Percentiles rank a stretch among this genome's conserved stretches.
Conservation (phyloP, 106 monocot species). For the Dactylorhiza incarnata region DNA sequence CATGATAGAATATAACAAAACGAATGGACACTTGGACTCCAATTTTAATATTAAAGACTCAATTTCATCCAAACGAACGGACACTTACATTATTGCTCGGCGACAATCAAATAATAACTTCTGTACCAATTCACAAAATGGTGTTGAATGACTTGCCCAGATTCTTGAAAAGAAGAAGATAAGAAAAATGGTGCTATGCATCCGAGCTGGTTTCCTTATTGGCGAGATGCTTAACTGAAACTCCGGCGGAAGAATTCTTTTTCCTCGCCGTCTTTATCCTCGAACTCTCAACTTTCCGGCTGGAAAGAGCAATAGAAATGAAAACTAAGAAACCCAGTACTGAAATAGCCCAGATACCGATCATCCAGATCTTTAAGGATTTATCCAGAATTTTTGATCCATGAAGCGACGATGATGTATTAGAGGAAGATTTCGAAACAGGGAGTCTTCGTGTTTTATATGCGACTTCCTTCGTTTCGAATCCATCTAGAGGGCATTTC, state of each 20-base stretch:
- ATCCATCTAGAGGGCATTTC: conserved; percentile 24
- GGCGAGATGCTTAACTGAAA: conserved; percentile 6
- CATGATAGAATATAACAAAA: too few relatives aligned
- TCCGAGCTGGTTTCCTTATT: conserved; percentile 20
- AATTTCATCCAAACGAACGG: too few relatives aligned
- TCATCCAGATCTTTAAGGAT: conserved; percentile 45
- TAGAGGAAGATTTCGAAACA: conserved; percentile 9
- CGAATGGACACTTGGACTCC: too few relatives aligned
- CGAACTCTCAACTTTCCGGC: conserved; percentile 19
- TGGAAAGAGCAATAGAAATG: conserved; percentile 52
- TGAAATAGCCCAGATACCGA: conserved; percentile 71
- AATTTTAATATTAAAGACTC: too few relatives aligned
- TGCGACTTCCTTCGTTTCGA: neutral
- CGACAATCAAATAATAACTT: too few relatives aligned
- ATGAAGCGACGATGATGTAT: conserved; percentile 1
- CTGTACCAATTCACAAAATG: too few relatives aligned
- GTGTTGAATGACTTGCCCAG: too few relatives aligned
- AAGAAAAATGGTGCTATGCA: neutral
- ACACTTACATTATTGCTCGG: too few relatives aligned
- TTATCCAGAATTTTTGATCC: conserved; percentile 7
- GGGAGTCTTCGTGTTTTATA: conserved; percentile 9
- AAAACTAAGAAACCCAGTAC: conserved; percentile 59
- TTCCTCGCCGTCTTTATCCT: conserved; percentile 31
- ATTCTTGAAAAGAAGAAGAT: too few relatives aligned
- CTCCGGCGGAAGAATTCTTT: conserved; percentile 25